Conservation (phyloP, 306 rosid genomes). For the Morella rubra region DNA sequence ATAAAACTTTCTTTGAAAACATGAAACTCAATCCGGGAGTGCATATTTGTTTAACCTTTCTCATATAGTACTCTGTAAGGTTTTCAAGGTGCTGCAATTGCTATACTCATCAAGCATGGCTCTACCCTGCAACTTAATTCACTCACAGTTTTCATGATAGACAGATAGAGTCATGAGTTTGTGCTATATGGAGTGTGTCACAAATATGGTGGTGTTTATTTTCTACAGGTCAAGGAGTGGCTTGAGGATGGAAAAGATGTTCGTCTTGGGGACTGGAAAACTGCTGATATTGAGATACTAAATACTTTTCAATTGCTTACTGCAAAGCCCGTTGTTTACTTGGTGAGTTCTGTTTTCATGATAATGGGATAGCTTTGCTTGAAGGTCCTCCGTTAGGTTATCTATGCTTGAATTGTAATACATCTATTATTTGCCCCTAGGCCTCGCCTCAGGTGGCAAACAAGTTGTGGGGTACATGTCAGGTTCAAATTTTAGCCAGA, state of each 20-base stretch:
- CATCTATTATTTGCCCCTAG: neutral
- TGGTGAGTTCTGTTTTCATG: conserved; percentile 47
- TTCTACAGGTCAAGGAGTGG: conserved; percentile 69
- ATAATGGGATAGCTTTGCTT: conserved; percentile 1
- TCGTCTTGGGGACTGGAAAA: conserved; percentile 96
- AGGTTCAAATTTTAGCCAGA: neutral
- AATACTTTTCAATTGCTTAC: conserved; percentile 94
- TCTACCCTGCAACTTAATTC: neutral
- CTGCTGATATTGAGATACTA: conserved; percentile 85
- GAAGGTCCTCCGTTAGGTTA: neutral
- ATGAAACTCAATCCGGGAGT: neutral
- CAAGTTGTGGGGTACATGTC: neutral
- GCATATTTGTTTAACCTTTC: neutral
- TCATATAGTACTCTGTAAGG: neutral
- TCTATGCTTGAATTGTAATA: neutral
- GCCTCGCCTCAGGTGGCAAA: neutral
- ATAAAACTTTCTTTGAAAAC: neutral
- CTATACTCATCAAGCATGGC: neutral
- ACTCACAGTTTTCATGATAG: neutral
- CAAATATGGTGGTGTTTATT: conserved; percentile 22
- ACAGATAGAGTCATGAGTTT: neutral
- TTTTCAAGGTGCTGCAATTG: neutral
- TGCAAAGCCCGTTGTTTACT: conserved; percentile 94
- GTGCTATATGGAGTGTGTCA: conserved; percentile 6
- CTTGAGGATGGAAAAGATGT: conserved; percentile 87